A percentile compares a stretch with the other conserved stretches of the same genome.
Conservation (phyloP, 2,329 filamentous ascomycete species). For the Botrytis deweyae region DNA sequence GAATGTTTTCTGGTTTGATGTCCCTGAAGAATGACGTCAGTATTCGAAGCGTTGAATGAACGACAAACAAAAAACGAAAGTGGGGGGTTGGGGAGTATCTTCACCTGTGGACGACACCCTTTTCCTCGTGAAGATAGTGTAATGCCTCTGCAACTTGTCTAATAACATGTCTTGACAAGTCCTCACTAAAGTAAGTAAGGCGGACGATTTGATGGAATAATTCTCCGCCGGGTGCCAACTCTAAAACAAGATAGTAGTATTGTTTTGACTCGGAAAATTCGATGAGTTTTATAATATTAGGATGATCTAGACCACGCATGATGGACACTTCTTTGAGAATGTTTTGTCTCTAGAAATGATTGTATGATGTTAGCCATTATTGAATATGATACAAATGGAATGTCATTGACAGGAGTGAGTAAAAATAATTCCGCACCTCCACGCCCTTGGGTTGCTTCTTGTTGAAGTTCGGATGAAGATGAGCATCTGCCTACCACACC, state of each 20-base stretch:
- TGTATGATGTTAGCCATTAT: slow-evolving; percentile 22
- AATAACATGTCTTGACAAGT: slow-evolving; percentile 92
- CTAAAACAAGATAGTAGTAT: slow-evolving; percentile 97
- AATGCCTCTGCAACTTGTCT: slow-evolving; percentile 91
- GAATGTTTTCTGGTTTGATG: slow-evolving; percentile 96
- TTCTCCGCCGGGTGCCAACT: slow-evolving; percentile 92
- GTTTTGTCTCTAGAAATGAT: slow-evolving; percentile 72
- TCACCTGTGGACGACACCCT: slow-evolving; percentile 94
- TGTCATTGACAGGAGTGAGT: slow-evolving; percentile 33
- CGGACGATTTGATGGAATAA: slow-evolving; percentile 98
- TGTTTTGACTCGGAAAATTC: slow-evolving; percentile 92
- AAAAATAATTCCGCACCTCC: slow-evolving; percentile 72
- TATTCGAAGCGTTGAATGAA: slow-evolving; percentile 24
- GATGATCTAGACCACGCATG: slow-evolving; percentile 94
- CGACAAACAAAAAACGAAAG: not conserved
- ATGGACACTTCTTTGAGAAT: slow-evolving; percentile 99
- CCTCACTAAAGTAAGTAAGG: slow-evolving; percentile 97
- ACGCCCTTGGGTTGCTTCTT: slow-evolving; percentile 92
- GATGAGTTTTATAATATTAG: slow-evolving; percentile 90
- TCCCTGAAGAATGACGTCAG: slow-evolving; percentile 64
- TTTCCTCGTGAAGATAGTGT: slow-evolving; percentile 90
- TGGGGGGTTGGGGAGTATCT: slow-evolving; percentile 38
- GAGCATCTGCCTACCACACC: slow-evolving; percentile 74
- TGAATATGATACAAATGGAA: not conserved
- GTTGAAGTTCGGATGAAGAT: slow-evolving; percentile 95